phyloP scores from a whole-genome alignment of 192 early-diverging fungal genomes.

The Martensiomyces pterosporus region DNA sequence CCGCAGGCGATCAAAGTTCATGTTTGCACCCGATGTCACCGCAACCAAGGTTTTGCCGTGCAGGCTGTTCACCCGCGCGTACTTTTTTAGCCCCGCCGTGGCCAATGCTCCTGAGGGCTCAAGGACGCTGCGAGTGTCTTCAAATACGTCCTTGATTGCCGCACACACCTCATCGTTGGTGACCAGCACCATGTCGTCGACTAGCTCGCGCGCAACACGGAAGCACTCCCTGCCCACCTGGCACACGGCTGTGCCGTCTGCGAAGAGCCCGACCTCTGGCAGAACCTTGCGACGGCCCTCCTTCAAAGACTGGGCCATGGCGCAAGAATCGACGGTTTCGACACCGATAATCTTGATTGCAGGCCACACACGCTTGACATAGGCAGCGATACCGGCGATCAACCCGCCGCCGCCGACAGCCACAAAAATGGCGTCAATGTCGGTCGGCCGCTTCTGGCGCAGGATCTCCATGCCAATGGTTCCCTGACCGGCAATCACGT shows the following conservation, averaged over 20 bases:
- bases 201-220: constrained; percentile 65
- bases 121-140: constrained; percentile 89
- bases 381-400: constrained; percentile 86
- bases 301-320: constrained; percentile 78
- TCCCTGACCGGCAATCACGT: constrained; percentile 99
- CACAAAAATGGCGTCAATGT: constrained; percentile 88
- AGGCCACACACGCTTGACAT: constrained; percentile 88
- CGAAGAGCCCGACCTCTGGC: constrained; percentile 88
- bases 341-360: constrained; percentile 88
- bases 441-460: constrained; percentile 52
- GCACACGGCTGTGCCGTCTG: constrained; percentile 94
- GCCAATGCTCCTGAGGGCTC: constrained; percentile 95
- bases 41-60: constrained; percentile 64
- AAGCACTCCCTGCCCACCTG: constrained; percentile 88
- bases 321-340: constrained; percentile 85
- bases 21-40: constrained; percentile 91
- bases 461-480: constrained; percentile 88
- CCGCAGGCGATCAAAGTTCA: constrained; percentile 98
- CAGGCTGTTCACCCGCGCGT: constrained; percentile 54
- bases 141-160: constrained; percentile 84
- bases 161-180: constrained; percentile 96
- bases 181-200: constrained; percentile 92
- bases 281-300: constrained; percentile 62
- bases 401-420: constrained; percentile 94
- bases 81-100: constrained; percentile 85